Evolutionary conservation across 148 eudicot species (phyloP).

Genomic region (Bassia scoparia): DNA sequence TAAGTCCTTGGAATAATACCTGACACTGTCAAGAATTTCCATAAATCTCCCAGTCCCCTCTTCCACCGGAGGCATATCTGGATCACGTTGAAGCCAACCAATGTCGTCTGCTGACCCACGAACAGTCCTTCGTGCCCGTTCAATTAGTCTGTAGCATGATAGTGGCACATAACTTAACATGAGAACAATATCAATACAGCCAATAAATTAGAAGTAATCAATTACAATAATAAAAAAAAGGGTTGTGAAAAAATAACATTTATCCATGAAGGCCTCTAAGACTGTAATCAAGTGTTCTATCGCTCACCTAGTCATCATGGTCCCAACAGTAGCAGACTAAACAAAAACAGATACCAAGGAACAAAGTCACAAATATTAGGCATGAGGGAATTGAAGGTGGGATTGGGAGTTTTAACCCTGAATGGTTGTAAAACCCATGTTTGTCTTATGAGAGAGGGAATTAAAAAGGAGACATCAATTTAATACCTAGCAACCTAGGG

Average conservation of each 20-base stretch:
- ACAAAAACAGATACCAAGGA: not conserved
- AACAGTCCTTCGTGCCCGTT: conserved; percentile 75
- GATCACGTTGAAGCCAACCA: conserved; percentile 88
- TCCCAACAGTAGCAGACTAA: not conserved
- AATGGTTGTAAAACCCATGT: too few species aligned
- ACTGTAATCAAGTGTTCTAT: not conserved
- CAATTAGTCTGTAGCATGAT: conserved; percentile 59
- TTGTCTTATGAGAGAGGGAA: too few species aligned
- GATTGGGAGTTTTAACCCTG: too few species aligned
- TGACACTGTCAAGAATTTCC: conserved; percentile 80
- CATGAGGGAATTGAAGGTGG: too few species aligned
- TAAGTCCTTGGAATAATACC: conserved; percentile 37
- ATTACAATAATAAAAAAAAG: not conserved
- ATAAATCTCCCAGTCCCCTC: conserved; percentile 89
- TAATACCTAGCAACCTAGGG: too few species aligned
- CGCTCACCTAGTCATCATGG: conserved; percentile 22
- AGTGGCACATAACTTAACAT: conserved; percentile 1
- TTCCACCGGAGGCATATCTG: conserved; percentile 81
- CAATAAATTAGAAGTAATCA: not conserved
- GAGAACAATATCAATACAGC: conserved; percentile 10
- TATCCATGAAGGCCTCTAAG: not conserved
- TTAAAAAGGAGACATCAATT: too few species aligned
- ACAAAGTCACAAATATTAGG: too few species aligned
- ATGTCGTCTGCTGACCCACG: conserved; percentile 97
- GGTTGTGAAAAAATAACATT: too few species aligned